A percentile compares a stretch with the other conserved stretches of the same genome.
Evolutionary conservation across 139 green algal species (phyloP).

Genomic region (Volvox reticuliferus): DNA sequence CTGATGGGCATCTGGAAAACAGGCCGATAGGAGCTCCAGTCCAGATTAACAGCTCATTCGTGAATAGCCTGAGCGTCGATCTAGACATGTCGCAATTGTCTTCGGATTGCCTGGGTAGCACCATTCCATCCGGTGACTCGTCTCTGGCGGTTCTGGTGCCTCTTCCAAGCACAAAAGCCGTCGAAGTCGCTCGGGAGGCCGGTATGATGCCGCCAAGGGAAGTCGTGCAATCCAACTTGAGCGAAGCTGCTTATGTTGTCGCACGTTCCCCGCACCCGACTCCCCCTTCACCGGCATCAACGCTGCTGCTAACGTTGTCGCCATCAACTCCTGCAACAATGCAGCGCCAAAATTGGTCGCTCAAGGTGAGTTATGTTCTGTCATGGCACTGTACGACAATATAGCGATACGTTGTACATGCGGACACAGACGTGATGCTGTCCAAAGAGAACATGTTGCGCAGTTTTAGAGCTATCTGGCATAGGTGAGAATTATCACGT

Average conservation of each 20-base stretch:
- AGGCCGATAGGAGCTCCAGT: not conserved
- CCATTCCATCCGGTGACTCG: not conserved
- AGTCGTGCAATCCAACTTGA: not conserved
- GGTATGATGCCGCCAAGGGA: not conserved
- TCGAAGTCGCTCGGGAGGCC: not conserved
- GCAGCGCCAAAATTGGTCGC: too few relatives aligned
- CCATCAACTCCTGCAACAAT: not conserved
- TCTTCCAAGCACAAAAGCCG: not conserved
- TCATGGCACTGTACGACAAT: too few relatives aligned
- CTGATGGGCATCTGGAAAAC: not conserved
- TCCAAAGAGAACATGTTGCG: too few relatives aligned
- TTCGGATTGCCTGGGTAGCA: not conserved
- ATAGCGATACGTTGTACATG: too few relatives aligned
- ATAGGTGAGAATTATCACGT: too few relatives aligned
- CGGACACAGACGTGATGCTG: too few relatives aligned
- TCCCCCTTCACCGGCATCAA: not conserved
- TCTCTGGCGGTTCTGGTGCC: not conserved
- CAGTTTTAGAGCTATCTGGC: too few relatives aligned
- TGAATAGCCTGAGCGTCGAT: not conserved
- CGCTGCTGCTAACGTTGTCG: not conserved
- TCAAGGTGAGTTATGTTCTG: too few relatives aligned
- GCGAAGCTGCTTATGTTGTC: not conserved
- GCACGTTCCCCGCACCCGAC: not conserved
- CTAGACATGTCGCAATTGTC: not conserved
- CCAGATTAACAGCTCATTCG: not conserved